Evolutionary conservation across 75 land plant genomes (phyloP), one percentile per base, ranked within the genome.

Genomic region (Isoetes taiwanensis): DNA sequence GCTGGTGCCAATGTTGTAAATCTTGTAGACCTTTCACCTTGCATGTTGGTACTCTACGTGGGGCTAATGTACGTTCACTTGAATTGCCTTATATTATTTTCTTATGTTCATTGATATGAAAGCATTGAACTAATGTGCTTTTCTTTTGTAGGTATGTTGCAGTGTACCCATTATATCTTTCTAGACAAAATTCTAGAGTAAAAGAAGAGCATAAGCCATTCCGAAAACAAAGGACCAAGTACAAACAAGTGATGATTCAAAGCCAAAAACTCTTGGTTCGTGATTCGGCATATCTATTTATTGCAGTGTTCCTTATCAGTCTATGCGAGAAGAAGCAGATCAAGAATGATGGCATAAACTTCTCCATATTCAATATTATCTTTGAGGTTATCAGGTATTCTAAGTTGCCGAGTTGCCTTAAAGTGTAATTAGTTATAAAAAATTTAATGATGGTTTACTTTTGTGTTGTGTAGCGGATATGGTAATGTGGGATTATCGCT

Each of bases 381-480:
- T 30, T 89, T 32, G 96, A 89, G 57, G 73, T 89, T 12, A 69
- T 77, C 28, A 89, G 90, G 96, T 75, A n/a, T n/a, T n/a, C n/a
- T n/a, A n/a, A n/a, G n/a, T n/a, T n/a, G n/a, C n/a, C n/a, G n/a
- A n/a, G n/a, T n/a, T n/a, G n/a, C n/a, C n/a, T n/a, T n/a, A n/a
- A n/a, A n/a, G n/a, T n/a, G n/a, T n/a, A n/a, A n/a, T n/a, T n/a
- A n/a, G n/a, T n/a, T n/a, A n/a, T n/a, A n/a, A n/a, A n/a, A n/a
- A n/a, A n/a, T n/a, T n/a, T n/a, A n/a, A n/a, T n/a, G n/a, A n/a
- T n/a, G n/a, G n/a, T n/a, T n/a, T n/a, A n/a, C n/a, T n/a, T n/a
- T n/a, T n/a, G n/a, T n/a, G n/a, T n/a, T n/a, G n/a, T 67, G 68
- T 62, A 77, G 80, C 65, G 80, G 72, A 30, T 70, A 78, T 40